Conservation (phyloP, 2,329 filamentous ascomycete species). For the Cryphonectria nitschkei region DNA sequence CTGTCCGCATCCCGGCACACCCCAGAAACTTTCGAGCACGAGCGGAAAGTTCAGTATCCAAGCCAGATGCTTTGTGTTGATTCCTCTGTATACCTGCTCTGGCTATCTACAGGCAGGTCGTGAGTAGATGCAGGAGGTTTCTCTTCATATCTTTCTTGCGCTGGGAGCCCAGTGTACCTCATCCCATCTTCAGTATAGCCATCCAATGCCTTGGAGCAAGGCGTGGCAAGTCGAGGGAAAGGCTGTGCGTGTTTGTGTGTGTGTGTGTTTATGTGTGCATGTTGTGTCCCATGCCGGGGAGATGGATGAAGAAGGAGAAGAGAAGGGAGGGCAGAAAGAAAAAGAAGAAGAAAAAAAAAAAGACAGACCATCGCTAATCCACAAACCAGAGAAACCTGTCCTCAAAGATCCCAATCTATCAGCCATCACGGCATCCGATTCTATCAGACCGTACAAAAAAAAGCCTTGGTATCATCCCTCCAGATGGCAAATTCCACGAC, state of each 20-base stretch:
- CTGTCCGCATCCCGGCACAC: not conserved
- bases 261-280: not conserved
- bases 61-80: not conserved
- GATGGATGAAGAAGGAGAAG: no score
- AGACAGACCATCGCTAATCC: not conserved
- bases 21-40: not conserved
- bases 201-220: not conserved
- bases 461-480: conserved; percentile 1
- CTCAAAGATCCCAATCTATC: not conserved
- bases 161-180: not conserved
- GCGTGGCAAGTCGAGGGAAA: not conserved
- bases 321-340: not conserved
- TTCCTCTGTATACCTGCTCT: not conserved
- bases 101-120: not conserved
- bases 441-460: not conserved
- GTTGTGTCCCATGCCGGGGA: not conserved
- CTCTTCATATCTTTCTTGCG: not conserved
- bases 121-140: not conserved
- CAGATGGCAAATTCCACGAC: not conserved
- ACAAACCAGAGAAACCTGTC: not conserved
- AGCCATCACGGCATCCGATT: not conserved
- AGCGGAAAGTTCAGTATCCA: not conserved
- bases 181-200: not conserved
- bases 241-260: not conserved
- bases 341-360: not conserved